phyloP scores from a whole-genome alignment of 2,329 filamentous ascomycete genomes.

The Calonectria honghensis region DNA sequence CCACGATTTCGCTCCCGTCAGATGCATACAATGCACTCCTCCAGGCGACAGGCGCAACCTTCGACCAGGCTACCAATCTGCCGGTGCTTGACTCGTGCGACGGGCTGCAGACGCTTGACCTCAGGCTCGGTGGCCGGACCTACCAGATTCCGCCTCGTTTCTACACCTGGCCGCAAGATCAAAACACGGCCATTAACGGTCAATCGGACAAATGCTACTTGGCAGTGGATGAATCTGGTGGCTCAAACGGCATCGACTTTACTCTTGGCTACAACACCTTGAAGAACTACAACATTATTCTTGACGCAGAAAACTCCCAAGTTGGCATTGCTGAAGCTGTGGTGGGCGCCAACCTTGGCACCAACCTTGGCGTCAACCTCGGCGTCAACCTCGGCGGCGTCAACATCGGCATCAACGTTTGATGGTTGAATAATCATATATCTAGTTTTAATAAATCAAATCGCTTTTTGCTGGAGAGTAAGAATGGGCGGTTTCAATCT shows the following conservation, averaged over 20 bases:
- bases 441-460: neutral
- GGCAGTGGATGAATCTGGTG: neutral
- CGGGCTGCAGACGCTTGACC: neutral
- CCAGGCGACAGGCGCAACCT: neutral
- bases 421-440: neutral
- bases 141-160: neutral
- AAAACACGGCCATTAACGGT: neutral
- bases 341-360: neutral
- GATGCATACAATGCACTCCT: neutral
- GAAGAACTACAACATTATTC: neutral
- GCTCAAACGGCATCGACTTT: neutral
- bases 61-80: neutral
- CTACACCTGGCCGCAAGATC: neutral
- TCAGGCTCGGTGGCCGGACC: neutral
- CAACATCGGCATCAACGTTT: neutral
- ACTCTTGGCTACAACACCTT: neutral
- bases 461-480: too few relatives aligned
- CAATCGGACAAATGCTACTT: neutral
- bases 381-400: too few relatives aligned
- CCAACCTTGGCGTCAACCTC: too few relatives aligned
- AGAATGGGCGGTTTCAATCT: too few relatives aligned
- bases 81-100: neutral
- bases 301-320: neutral
- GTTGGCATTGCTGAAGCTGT: neutral
- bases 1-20: fast-evolving